Conservation (phyloP, 257 asterid genomes). For the Penstemon eatonii region DNA sequence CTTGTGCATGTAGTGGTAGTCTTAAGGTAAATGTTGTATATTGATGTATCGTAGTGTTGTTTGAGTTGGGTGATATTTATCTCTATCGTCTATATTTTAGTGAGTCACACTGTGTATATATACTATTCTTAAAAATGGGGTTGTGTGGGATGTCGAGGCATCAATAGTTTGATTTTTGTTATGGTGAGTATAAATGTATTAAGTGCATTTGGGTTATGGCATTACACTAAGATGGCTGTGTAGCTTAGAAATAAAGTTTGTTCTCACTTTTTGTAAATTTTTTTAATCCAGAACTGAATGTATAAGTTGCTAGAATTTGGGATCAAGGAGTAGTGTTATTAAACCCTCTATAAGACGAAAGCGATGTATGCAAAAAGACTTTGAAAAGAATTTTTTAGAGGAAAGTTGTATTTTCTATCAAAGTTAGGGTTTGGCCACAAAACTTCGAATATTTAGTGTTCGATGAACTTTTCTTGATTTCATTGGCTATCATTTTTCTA, state of each 20-base stretch:
- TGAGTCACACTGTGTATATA: neutral
- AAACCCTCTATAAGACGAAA: neutral
- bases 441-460: neutral
- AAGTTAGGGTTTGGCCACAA: neutral
- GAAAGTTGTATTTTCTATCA: neutral
- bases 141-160: neutral
- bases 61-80: conserved; percentile 20
- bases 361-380: neutral
- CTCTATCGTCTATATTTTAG: conserved; percentile 1
- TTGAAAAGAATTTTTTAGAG: neutral
- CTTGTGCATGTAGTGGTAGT: too few species aligned
- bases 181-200: neutral
- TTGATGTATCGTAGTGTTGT: conserved; percentile 14
- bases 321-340: neutral
- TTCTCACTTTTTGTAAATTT: neutral
- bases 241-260: neutral
- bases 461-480: neutral
- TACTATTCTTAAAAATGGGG: neutral
- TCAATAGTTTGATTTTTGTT: neutral
- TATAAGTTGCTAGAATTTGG: neutral
- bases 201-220: neutral
- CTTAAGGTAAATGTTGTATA: conserved; percentile 21
- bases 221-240: neutral
- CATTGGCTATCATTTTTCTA: neutral
- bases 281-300: neutral